phyloP scores from a whole-genome alignment of 306 rosid genomes.

The Parietaria judaica region DNA sequence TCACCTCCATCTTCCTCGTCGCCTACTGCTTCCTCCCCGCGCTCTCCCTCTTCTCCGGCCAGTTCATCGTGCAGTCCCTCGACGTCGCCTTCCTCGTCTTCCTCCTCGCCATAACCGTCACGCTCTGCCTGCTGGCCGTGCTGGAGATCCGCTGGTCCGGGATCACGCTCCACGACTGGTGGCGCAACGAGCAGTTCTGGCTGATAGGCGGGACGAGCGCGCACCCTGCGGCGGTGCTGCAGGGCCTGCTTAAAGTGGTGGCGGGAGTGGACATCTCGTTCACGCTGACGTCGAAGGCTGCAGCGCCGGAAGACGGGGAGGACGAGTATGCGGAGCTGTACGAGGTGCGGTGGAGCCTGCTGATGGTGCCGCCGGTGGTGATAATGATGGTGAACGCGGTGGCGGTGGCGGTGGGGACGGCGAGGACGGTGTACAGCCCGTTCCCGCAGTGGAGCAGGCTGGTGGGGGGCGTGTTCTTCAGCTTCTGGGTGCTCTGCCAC shows the following conservation, averaged over 20 bases:
- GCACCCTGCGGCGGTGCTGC: conserved; percentile 76
- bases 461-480: conserved; percentile 78
- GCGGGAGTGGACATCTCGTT: conserved; percentile 86
- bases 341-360: conserved; percentile 72
- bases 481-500: conserved; percentile 82
- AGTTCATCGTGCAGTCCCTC: conserved; percentile 65
- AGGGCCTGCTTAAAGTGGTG: conserved; percentile 70
- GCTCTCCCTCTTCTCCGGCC: conserved; percentile 65
- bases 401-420: conserved; percentile 70
- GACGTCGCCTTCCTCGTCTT: conserved; percentile 52
- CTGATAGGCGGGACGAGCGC: conserved; percentile 85
- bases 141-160: conserved; percentile 86
- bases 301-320: conserved; percentile 66
- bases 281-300: conserved; percentile 70
- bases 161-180: conserved; percentile 76
- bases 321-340: conserved; percentile 78
- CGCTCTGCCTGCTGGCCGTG: conserved; percentile 64
- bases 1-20: conserved; percentile 70
- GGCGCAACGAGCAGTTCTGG: conserved; percentile 92
- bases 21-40: conserved; percentile 81
- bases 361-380: conserved; percentile 80
- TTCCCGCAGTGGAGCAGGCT: conserved; percentile 83
- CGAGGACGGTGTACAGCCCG: conserved; percentile 64
- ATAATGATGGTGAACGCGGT: conserved; percentile 78
- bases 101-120: conserved; percentile 62